These are phyloP conservation scores for Phytophthora quininea DNA, from an alignment of 352 stramenopile species.

Conservation along the genomic window DNA sequence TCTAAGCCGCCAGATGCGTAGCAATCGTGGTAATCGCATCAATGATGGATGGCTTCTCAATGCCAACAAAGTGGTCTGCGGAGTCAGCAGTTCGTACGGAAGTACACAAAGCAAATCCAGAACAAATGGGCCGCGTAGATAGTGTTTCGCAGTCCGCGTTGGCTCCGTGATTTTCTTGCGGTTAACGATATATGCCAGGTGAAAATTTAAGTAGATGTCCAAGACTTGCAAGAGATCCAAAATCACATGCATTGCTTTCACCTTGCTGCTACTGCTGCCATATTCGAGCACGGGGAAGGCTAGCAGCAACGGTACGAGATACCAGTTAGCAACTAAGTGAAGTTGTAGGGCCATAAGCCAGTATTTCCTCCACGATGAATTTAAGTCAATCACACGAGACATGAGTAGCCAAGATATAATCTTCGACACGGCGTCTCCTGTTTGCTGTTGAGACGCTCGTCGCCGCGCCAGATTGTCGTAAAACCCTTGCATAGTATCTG, in stretches of 20 bases:
- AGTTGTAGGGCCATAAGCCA: slow-evolving; percentile 53
- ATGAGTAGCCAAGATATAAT: slow-evolving; percentile 27
- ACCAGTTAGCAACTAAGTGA: slow-evolving; percentile 49
- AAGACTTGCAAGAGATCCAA: slow-evolving; percentile 43
- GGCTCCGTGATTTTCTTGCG: slow-evolving; percentile 36
- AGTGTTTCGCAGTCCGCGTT: slow-evolving; percentile 32
- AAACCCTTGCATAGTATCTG: slow-evolving; percentile 38
- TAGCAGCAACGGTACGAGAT: slow-evolving; percentile 44
- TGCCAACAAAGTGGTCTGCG: neutral
- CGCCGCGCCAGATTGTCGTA: slow-evolving; percentile 45
- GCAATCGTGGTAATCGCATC: slow-evolving; percentile 38
- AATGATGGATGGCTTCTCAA: slow-evolving; percentile 22
- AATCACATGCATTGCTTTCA: slow-evolving; percentile 27
- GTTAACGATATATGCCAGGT: slow-evolving; percentile 34
- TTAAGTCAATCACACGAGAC: slow-evolving; percentile 29
- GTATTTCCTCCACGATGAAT: slow-evolving; percentile 35
- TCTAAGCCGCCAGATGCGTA: slow-evolving; percentile 42
- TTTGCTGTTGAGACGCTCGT: slow-evolving; percentile 13
- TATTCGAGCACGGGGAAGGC: slow-evolving; percentile 42
- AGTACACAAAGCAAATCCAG: slow-evolving; percentile 49
- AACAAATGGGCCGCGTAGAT: slow-evolving; percentile 31
- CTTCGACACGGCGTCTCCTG: slow-evolving; percentile 1
- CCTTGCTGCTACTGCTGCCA: slow-evolving; percentile 6
- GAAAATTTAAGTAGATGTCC: slow-evolving; percentile 60
- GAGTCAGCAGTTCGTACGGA: slow-evolving; percentile 43